Base-by-base conservation (phyloP, 306 rosid genomes). In the Quercus suber region DNA sequence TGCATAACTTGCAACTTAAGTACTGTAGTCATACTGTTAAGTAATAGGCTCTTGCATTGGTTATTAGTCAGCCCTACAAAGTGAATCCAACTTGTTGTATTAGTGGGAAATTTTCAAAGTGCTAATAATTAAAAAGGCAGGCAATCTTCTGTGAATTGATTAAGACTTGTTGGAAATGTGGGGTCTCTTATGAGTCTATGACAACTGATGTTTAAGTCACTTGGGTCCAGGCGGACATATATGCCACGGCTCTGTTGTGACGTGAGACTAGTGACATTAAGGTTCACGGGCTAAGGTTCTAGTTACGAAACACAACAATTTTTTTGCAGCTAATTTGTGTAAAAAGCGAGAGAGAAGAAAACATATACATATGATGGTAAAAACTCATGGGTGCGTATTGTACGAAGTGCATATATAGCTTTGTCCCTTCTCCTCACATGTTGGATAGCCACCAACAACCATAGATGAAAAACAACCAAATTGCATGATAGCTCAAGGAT, bases 341-440 rank as follows among this genome's bases (percentile, higher is more conserved):
- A 69, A 55, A 80, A 76, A 31, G 58, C 11, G 27, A 65, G 23
- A 18, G 45, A 52, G 75, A 73, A 70, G 28, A 61, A 41, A 78
- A 78, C 33, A 53, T 41, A 41, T 41, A 41, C 45, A 41, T 41
- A 33, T 73, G 74, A 69, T 80, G 56, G 78, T 60, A 41, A 80
- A 75, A 72, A 43, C 81, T 80, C 84, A 73, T 69, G 51, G 84
- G 70, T 73, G 78, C 88, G 80, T 68, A 70, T 71, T 51, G 68
- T 81, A 87, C 87, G 73, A 76, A 51, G 6, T 70, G 71, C 72
- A 67, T 33, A 49, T 12, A 18, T 8, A 3, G 13, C n/a, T 83
- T 91, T 88, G 92, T 89, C 97, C 80, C 87, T 84, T 89, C 82
- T 86, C 89, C 89, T 89, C 98, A 86, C 97, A 85, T 88, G 94